Evolutionary conservation across 1,284 basidiomycete species (phyloP), one percentile per base, ranked within the genome.

Genomic region (Taiwanofungus camphoratus): DNA sequence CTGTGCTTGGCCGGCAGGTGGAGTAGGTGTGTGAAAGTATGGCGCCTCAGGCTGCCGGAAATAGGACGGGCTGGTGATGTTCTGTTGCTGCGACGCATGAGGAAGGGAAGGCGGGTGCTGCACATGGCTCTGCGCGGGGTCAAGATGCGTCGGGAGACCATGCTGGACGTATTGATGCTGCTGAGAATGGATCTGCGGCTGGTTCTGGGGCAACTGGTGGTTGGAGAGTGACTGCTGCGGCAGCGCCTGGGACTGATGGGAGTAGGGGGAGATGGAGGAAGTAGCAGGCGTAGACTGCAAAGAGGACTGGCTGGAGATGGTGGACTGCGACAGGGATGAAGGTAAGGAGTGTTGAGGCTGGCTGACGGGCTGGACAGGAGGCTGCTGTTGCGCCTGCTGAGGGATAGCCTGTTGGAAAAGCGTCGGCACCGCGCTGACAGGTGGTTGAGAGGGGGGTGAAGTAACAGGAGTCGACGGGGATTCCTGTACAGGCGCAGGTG

Each of bases 1-100:
- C 53, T 84, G 83, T 18, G 66, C 67, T 54, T 82, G 80, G 8
- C 70, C 69, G 7, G 76, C 77, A 42, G 84, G 84, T 20, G 84
- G 84, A 3, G 84, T 87, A 5, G 82, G 76, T 0, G 81, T 70
- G 55, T 87, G 81, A 70, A 83, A 87, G 60, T 86, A 87, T 3
- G 80, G 79, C 6, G 69, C 60, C 24, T 85, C 79, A 5, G 71
- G 71, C 56, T 81, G 81, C 41, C 84, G 73, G 69, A 83, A 85
- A 55, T 85, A 87, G 3, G 70, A 58, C 12, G 64, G 61, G 8
- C 55, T 59, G 16, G 51, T 52, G 19, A 59, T 37, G 50, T 51
- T 71, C 31, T 73, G 70, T 32, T 67, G 60, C 45, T 71, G 72
- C 16, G 57, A 53, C 5, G 51, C 53, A 19, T 62, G 59, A 12